A percentile compares a stretch with the other conserved stretches of the same genome.
phyloP scores from a whole-genome alignment of 306 rosid genomes.

The Parietaria judaica region DNA sequence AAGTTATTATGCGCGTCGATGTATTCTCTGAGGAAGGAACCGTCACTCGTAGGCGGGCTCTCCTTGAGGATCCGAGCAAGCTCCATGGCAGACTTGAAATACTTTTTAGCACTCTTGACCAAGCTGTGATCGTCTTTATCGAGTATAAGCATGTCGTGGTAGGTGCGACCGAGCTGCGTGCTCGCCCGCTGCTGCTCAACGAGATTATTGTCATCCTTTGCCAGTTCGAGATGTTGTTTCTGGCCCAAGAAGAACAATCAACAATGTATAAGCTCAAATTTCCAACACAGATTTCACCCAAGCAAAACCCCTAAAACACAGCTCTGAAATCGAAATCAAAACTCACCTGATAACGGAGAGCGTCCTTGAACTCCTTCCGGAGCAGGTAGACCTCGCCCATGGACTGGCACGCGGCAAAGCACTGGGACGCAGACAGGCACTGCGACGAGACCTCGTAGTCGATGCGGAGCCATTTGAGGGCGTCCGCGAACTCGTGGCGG shows the following conservation, averaged over 20 bases:
- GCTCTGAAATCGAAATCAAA: background rate
- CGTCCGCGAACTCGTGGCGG: constrained; percentile 64
- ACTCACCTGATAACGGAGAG: constrained; percentile 63
- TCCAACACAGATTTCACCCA: too few species aligned
- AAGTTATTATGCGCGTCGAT: constrained; percentile 77
- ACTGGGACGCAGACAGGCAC: constrained; percentile 46
- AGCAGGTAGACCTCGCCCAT: constrained; percentile 86
- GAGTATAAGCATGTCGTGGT: constrained; percentile 45
- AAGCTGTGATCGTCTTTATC: constrained; percentile 56
- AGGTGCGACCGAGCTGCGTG: constrained; percentile 91
- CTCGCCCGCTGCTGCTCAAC: constrained; percentile 85
- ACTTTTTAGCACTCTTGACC: constrained; percentile 62
- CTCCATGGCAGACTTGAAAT: constrained; percentile 64
- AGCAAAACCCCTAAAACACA: too few species aligned
- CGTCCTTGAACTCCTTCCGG: constrained; percentile 50
- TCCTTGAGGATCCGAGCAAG: constrained; percentile 51
- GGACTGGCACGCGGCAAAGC: constrained; percentile 80
- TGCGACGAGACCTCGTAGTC: constrained; percentile 58
- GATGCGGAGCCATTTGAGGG: constrained; percentile 74
- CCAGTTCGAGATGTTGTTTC: constrained; percentile 78
- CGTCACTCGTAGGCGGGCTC: constrained; percentile 40
- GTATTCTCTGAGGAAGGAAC: constrained; percentile 56
- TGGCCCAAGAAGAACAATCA: constrained; percentile 15
- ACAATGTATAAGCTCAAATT: too few species aligned
- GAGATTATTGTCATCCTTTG: constrained; percentile 51